These are phyloP conservation scores for Globisporangium alternatum DNA, from an alignment of 352 stramenopile genomes.

Conservation along the genomic window DNA sequence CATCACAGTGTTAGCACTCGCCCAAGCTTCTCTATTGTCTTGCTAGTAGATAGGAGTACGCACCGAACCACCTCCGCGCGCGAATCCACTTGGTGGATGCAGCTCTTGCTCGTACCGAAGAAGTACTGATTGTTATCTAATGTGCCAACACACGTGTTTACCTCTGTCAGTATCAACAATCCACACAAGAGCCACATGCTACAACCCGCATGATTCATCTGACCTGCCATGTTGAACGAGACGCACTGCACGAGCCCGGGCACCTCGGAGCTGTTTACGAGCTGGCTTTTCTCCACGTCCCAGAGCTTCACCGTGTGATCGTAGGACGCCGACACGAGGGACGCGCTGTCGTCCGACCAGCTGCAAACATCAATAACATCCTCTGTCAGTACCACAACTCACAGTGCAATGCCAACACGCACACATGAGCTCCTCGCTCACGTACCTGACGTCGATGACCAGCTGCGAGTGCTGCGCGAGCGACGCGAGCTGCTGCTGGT, in stretches of 20 bases:
- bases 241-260: slow-evolving; percentile 84
- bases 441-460: slow-evolving; percentile 75
- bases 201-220: not conserved
- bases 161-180: slow-evolving; percentile 4
- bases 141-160: not conserved
- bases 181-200: too few relatives aligned
- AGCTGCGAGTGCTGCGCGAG: slow-evolving; percentile 76
- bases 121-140: slow-evolving; percentile 83
- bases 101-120: slow-evolving; percentile 77
- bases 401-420: not conserved
- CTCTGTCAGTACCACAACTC: not conserved
- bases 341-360: slow-evolving; percentile 76
- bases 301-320: slow-evolving; percentile 88
- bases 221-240: slow-evolving; percentile 75
- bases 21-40: not conserved
- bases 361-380: slow-evolving; percentile 12
- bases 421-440: not conserved
- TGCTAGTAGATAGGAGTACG: not conserved
- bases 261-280: slow-evolving; percentile 62
- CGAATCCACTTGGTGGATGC: slow-evolving; percentile 69
- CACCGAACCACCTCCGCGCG: slow-evolving; percentile 43
- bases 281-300: slow-evolving; percentile 78
- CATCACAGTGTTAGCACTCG: not conserved
- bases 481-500: slow-evolving; percentile 79
- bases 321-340: slow-evolving; percentile 77